Evolutionary conservation across 495 filamentous ascomycete genomes (phyloP).

Genomic region (Neurospora pannonica): DNA sequence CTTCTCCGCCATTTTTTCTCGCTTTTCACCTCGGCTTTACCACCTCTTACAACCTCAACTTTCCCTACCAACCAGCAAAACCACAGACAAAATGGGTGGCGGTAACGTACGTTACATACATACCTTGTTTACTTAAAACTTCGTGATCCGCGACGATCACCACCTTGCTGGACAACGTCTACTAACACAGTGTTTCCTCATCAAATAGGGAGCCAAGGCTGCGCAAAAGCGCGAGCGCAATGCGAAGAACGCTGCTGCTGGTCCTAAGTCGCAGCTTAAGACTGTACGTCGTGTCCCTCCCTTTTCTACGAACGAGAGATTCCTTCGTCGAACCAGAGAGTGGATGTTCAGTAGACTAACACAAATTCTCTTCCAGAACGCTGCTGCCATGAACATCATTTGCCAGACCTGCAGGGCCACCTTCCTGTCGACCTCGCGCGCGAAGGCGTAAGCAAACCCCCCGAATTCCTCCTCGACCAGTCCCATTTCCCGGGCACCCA

Average conservation of each 20-base stretch:
- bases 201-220: constrained; percentile 44
- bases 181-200: neutral
- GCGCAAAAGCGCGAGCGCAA: constrained; percentile 50
- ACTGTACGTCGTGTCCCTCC: constrained; percentile 24
- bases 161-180: neutral
- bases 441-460: constrained; percentile 33
- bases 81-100: constrained; percentile 34
- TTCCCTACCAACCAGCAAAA: neutral
- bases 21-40: neutral
- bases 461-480: neutral
- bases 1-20: neutral
- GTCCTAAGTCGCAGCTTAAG: constrained; percentile 49
- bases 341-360: neutral
- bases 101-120: constrained; percentile 36
- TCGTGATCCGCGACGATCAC: neutral
- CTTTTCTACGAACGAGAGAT: neutral
- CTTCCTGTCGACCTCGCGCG: constrained; percentile 47
- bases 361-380: constrained; percentile 26
- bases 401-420: constrained; percentile 48
- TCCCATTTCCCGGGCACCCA: neutral
- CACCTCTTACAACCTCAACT: neutral
- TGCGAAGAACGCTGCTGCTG: constrained; percentile 35
- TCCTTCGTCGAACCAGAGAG: neutral
- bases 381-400: constrained; percentile 45
- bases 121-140: neutral